Evolutionary conservation across 208 protist species (phyloP), one percentile per base, ranked within the genome.

Genomic region (Naegleria gruberi): DNA sequence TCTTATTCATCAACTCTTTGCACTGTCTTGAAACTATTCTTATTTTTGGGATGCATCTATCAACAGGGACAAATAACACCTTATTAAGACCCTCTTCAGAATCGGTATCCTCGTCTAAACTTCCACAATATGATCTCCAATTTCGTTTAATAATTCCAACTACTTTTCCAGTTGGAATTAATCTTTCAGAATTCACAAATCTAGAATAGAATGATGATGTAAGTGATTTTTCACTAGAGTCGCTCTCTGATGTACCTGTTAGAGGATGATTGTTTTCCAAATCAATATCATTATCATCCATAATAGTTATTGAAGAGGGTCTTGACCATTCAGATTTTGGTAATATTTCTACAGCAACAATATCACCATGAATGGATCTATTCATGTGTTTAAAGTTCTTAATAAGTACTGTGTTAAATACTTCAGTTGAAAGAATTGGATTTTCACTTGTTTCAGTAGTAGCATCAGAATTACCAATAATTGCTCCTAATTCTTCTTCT

Each of bases 1-100:
- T 92, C 91, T 98, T 98, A 89, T 96, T 95, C 45, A 94, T 93
- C 65, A 98, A 90, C 87, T 96, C 93, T 46, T 94, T 90, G 34
- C 94, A 85, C 89, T 97, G 95, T 23, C 91, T 91, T 26, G 96
- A 97, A 37, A 92, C 91, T 90, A 98, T 96, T 90, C 96, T 95
- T 81, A 98, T 97, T 57, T 94, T 94, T 23, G 96, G 96, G 89
- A 97, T 96, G 37, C 94, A 94, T 86, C 94, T 95, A 85, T 96
- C 94, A 90, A 97, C 96, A 46, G 95, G 95, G 90, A 97, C 96
- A 44, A 98, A 93, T 0, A 97, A 84, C 3, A 93, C 57, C 26
- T 91, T 92, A 26, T 91, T 43, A 55, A 46, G n/a, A 30, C 55
- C 81, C 0, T 65, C 82, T 0, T 8, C 12, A 37, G 8, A 8